phyloP scores from a whole-genome alignment of 768 basidiomycete genomes.

The Pulveroboletus sp. region DNA sequence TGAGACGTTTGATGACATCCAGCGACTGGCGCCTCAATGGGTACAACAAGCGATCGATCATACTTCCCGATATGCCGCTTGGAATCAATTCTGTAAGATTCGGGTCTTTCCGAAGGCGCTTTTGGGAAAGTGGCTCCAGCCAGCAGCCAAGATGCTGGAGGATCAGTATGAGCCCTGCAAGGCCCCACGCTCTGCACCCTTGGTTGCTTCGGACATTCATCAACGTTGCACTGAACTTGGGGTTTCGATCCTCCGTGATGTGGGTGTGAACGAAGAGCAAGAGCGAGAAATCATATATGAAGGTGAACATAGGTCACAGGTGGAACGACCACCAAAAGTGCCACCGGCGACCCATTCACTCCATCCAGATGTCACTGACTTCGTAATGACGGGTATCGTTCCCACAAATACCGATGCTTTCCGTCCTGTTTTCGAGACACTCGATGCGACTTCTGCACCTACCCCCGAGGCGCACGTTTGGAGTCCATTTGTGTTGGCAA shows the following conservation, averaged over 20 bases:
- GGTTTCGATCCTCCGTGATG: constrained; percentile 9
- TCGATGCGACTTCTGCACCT: constrained; percentile 3
- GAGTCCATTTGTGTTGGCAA: constrained; percentile 15
- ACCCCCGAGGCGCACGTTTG: constrained; percentile 20
- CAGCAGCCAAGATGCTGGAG: constrained; percentile 36
- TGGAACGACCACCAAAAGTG: constrained; percentile 33
- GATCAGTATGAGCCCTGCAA: constrained; percentile 27
- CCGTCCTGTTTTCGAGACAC: constrained; percentile 8
- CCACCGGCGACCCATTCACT: constrained; percentile 21
- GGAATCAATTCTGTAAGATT: constrained; percentile 14
- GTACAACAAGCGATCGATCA: constrained; percentile 41
- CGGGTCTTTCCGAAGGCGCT: neutral
- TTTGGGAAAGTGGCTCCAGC: constrained; percentile 34
- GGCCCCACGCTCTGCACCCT: too few relatives aligned
- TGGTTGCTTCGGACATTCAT: constrained; percentile 4
- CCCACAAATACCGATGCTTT: constrained; percentile 16
- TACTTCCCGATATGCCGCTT: constrained; percentile 21
- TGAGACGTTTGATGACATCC: constrained; percentile 41
- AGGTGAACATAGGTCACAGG: constrained; percentile 37
- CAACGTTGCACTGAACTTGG: constrained; percentile 17
- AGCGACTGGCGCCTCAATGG: constrained; percentile 39
- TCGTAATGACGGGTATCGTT: constrained; percentile 31
- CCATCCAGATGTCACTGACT: constrained; percentile 14
- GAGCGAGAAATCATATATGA: constrained; percentile 47
- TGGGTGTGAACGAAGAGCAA: constrained; percentile 43